Base-by-base conservation (phyloP, 2,329 filamentous ascomycete species). In the Biscogniauxia mediterranea region DNA sequence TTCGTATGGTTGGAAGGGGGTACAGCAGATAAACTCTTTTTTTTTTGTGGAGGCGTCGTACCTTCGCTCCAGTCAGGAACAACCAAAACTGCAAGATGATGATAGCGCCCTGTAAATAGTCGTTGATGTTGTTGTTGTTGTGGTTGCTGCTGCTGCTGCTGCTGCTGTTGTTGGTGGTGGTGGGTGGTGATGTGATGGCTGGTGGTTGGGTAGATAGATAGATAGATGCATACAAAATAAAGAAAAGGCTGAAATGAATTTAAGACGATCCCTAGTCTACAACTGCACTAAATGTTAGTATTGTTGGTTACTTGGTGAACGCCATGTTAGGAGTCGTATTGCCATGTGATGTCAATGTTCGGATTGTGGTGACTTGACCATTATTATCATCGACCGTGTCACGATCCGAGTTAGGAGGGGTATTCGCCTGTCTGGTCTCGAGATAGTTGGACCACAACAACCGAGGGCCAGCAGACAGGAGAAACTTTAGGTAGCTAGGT, bases 351-450 rank as follows among this genome's bases (percentile, higher is more conserved):
- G 38, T 46, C 38, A 46, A 46, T 21, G 28, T 2, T 38, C 17
- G 9, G 23, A 21, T 25, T 26, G 25, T 54, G 52, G 55, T 46
- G 20, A 15, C 32, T 21, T 56, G 42, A 50, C 38, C 51, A 56
- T 56, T 56, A 56, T 56, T 56, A 49, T 51, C 55, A 56, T 56
- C 55, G 55, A 56, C 55, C 46, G 21, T 26, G 21, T 15, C 15
- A 23, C 50, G 25, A 21, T 17, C 55, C 42, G n/a, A 23, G 15
- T 49, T 38, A n/a, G 55, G 55, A 23, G 3, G 49, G 7, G 21
- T 50, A 20, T 28, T 26, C 55, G 55, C 55, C 17, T 15, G 38
- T 46, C 38, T 46, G 19, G 21, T 52, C 50, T 52, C 50, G 50
- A 52, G 50, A 52, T 52, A n/a, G 50, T 25, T 52, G 50, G 19